Evolutionary conservation across 2,329 filamentous ascomycete genomes (phyloP), one percentile per base, ranked within the genome.

Genomic region (Gnomoniopsis smithogilvyi): DNA sequence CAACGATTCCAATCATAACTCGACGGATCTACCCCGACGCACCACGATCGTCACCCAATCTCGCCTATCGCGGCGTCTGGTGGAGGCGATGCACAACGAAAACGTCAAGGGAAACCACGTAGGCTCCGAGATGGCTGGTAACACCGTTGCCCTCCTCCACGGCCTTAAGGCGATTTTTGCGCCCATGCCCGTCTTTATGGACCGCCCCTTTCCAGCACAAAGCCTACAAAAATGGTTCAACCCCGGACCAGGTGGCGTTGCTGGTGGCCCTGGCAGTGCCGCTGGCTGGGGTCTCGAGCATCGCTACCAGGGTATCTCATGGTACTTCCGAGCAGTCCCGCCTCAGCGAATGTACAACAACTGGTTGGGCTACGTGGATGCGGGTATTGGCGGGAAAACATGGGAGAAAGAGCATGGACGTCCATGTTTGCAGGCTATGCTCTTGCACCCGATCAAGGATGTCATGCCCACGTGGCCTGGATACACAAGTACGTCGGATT

Each of bases 41-140:
- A 85, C 87, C 12, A 89, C 89, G n/a, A 90, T 93, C 66, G 86
- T 92, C 62, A 92, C 90, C 0, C 88, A 91, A 63, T 87, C 88
- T 1, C 85, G 90, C 54, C 77, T 91, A 8, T 92, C 89, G 17
- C 88, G 86, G 69, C 82, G 81, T 30, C 78, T 94, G 2, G 77
- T 94, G 36, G 82, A 91, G 64, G 81, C 87, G 62, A 93, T 93
- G 89, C 89, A 94, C 68, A 80, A 85, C 36, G 91, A 93, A 70
- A 90, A 90, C 55, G 78, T 88, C 63, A 80, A 83, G 15, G 88
- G 89, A 63, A 88, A 89, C 67, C 89, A 92, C 68, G 86, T 93
- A 66, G 89, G 88, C 59, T 90, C 89, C 0, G 90, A 94, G 70
- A 92, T 94, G 89, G 89, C 87, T 61, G 85, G 89, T 0, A 86